Percentiles rank a stretch among this genome's conserved stretches.
These are phyloP conservation scores for Solanum tarijense DNA, from an alignment of 257 asterid species.

Conservation along the genomic window DNA sequence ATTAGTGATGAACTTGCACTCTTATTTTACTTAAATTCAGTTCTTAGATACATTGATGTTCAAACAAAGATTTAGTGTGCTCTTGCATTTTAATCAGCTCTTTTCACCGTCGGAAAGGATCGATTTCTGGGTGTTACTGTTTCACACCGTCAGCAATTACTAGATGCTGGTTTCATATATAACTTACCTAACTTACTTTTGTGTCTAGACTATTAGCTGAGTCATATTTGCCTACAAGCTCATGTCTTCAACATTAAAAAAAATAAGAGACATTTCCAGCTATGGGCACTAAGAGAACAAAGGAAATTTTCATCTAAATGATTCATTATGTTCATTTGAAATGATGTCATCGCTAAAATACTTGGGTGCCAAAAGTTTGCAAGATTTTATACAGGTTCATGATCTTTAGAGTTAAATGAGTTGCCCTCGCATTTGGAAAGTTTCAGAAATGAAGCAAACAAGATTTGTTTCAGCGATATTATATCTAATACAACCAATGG, in stretches of 20 bases:
- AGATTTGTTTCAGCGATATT: background rate
- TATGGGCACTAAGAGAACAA: background rate
- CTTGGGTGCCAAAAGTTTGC: background rate
- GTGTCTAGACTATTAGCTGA: background rate
- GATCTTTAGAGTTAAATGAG: background rate
- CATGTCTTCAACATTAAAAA: background rate
- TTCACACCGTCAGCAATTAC: background rate
- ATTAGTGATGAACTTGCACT: background rate
- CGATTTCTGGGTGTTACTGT: background rate
- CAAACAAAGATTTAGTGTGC: background rate
- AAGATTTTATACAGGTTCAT: background rate
- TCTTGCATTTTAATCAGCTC: background rate
- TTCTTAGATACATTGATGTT: background rate
- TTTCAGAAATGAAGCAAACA: background rate
- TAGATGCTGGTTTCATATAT: background rate
- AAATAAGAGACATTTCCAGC: background rate
- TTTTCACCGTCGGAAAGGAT: background rate
- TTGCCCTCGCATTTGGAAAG: background rate
- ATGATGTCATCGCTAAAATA: background rate
- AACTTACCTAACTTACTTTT: background rate
- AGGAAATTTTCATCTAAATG: background rate
- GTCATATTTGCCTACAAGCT: background rate
- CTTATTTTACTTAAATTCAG: background rate
- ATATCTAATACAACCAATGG: background rate
- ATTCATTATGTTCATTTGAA: background rate